A percentile compares a stretch with the other conserved stretches of the same genome.
Conservation (phyloP, 2,329 filamentous ascomycete species). For the Emergomyces pasteurianus region DNA sequence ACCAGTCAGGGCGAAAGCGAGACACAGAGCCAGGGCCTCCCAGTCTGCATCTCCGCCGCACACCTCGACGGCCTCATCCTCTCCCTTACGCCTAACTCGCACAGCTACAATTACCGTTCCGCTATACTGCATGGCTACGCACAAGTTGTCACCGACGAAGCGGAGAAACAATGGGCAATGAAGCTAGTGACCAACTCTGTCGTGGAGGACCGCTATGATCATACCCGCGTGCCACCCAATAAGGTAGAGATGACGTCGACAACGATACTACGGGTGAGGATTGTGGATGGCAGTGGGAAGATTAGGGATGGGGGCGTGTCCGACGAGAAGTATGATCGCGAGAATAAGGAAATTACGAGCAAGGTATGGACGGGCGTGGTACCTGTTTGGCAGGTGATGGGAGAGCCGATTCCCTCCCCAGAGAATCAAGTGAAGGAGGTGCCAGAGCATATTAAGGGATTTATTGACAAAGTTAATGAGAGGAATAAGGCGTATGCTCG, state of each 20-base stretch:
- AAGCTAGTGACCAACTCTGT: constrained; percentile 64
- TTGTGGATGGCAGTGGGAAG: constrained; percentile 66
- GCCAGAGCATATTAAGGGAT: constrained; percentile 50
- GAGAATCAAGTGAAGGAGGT: constrained; percentile 48
- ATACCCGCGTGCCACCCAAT: constrained; percentile 58
- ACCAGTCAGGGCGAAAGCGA: constrained; percentile 3
- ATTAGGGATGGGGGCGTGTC: constrained; percentile 52
- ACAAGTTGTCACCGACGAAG: constrained; percentile 49
- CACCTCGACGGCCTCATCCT: constrained; percentile 71
- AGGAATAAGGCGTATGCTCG: constrained; percentile 32
- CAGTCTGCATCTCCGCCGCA: constrained; percentile 60
- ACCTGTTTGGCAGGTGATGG: constrained; percentile 52
- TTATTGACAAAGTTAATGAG: constrained; percentile 38
- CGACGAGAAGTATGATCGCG: constrained; percentile 47
- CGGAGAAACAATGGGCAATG: constrained; percentile 70
- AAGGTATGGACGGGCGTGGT: constrained; percentile 51
- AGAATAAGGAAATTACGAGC: constrained; percentile 34
- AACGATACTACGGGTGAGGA: constrained; percentile 55
- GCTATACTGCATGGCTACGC: constrained; percentile 68
- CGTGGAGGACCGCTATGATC: constrained; percentile 55
- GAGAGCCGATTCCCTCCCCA: constrained; percentile 48
- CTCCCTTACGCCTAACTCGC: constrained; percentile 64
- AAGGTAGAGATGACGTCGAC: constrained; percentile 64
- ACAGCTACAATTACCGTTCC: constrained; percentile 80
- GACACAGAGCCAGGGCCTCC: constrained; percentile 42